Base-by-base conservation (phyloP, 495 filamentous ascomycete species). In the Trichoderma orchidacearum region DNA sequence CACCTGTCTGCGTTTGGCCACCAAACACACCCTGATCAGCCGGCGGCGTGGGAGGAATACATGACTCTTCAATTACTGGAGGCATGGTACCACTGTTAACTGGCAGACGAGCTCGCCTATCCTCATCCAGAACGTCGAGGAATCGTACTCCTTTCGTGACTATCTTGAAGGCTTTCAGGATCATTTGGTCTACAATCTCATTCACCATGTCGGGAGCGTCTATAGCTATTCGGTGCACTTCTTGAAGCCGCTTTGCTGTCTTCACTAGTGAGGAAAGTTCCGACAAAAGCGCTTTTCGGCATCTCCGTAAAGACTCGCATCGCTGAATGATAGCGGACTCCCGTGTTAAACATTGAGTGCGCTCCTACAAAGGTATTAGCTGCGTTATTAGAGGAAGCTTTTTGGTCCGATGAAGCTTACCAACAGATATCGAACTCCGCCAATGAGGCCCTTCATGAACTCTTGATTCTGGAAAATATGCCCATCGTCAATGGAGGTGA, bases 251-350 rank as follows among this genome's bases (percentile, higher is more conserved):
- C 68, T 95, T 96, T 8, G 88, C 86, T 2, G 84, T 85, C 66
- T 90, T 91, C 25, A 97, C 90, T 59, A 99, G 70, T 11, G 85
- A 80, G 11, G 92, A 95, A 1, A 97, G 78, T 65, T 99, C 93
- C 3, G 89, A 88, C 1, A 96, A 74, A 27, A 99, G 68, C 5
- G 84, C 85, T 69, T 95, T 97, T 34, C 93, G 83, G 60, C 86
- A 84, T 59, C 85, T 77, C 30, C 90, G 83, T 18, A 99, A 71
- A n/a, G 76, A 80, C 52, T 90, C 84, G 61, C 86, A 86, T 25
- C 78, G 75, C 63, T 84, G 79, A 1, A 99, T 81, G 38, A 88
- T 72, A 6, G 77, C 57, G 1, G 89, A 83, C 56, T 96, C 91
- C 45, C 90, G 76, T 55, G 85, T 94, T 53, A 97, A 74, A 66